A percentile compares a stretch with the other conserved stretches of the same genome.
Evolutionary conservation across 495 filamentous ascomycete genomes (phyloP).

Genomic region (Penicillium robsamsonii): DNA sequence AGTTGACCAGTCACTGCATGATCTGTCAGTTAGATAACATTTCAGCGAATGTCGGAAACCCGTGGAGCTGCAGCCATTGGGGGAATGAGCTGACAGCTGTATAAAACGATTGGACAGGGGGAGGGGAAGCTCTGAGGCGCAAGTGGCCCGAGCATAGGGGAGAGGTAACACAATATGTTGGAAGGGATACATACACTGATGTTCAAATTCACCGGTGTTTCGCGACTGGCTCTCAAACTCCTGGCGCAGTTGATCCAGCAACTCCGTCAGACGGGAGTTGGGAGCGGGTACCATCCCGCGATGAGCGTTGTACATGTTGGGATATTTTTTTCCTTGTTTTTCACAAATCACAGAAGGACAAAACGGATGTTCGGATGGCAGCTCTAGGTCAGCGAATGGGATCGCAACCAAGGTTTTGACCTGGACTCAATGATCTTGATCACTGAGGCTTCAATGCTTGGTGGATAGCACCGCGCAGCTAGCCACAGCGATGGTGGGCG

Average conservation of each 20-base stretch:
- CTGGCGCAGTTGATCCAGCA: slow-evolving; percentile 82
- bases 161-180: background rate
- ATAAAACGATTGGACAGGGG: background rate
- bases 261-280: slow-evolving; percentile 79
- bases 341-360: background rate
- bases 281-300: slow-evolving; percentile 75
- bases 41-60: slow-evolving; percentile 29
- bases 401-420: slow-evolving; percentile 15
- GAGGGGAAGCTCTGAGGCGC: background rate
- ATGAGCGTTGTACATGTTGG: slow-evolving; percentile 84
- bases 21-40: slow-evolving; percentile 32
- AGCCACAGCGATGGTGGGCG: slow-evolving; percentile 21
- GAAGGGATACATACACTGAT: slow-evolving; percentile 69
- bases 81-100: slow-evolving; percentile 13
- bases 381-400: slow-evolving; percentile 16
- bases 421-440: slow-evolving; percentile 18
- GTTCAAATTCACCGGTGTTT: slow-evolving; percentile 77
- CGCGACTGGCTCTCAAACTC: slow-evolving; percentile 85
- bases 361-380: background rate
- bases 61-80: slow-evolving; percentile 17
- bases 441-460: slow-evolving; percentile 27
- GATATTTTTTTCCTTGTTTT: background rate
- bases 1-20: slow-evolving; percentile 76
- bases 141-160: background rate
- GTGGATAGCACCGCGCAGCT: slow-evolving; percentile 31